A percentile compares a stretch with the other conserved stretches of the same genome.
These are phyloP conservation scores for Calocera cornea DNA, from an alignment of 768 basidiomycete species.

Conservation along the genomic window DNA sequence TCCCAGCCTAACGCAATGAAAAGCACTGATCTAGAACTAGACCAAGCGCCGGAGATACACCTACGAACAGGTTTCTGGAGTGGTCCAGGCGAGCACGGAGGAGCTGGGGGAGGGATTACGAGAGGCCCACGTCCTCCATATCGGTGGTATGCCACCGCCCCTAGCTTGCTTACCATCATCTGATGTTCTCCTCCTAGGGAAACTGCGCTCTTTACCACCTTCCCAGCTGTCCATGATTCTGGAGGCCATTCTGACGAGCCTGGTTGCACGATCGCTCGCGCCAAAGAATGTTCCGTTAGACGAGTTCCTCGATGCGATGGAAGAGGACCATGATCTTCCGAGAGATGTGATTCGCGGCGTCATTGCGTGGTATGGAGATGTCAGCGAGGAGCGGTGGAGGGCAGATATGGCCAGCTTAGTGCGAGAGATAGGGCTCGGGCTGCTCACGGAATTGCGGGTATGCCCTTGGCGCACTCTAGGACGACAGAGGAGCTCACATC, in stretches of 20 bases:
- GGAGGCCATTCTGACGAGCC: conserved; percentile 56
- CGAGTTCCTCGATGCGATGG: conserved; percentile 44
- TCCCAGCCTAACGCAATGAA: too few species aligned
- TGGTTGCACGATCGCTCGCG: conserved; percentile 49
- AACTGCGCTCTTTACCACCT: conserved; percentile 58
- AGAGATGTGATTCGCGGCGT: conserved; percentile 49
- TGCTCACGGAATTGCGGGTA: conserved; percentile 52
- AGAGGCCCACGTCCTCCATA: conserved; percentile 54
- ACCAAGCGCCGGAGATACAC: conserved; percentile 31
- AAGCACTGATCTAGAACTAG: conserved; percentile 16
- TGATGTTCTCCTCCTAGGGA: conserved; percentile 30
- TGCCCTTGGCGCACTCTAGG: neutral
- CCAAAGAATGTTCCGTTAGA: conserved; percentile 36
- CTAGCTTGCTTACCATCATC: neutral
- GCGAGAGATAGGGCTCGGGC: conserved; percentile 61
- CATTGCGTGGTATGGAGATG: conserved; percentile 69
- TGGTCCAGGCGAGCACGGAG: conserved; percentile 69
- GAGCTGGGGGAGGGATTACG: conserved; percentile 55
- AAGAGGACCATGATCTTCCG: conserved; percentile 59
- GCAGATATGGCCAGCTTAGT: conserved; percentile 51
- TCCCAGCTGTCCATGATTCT: conserved; percentile 56
- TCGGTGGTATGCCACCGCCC: conserved; percentile 42
- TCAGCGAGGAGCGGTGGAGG: conserved; percentile 42
- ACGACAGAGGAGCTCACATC: neutral
- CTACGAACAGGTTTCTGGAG: conserved; percentile 45